phyloP scores from a whole-genome alignment of 805 yeast genomes.

The Metschnikowia kunwiensis region DNA sequence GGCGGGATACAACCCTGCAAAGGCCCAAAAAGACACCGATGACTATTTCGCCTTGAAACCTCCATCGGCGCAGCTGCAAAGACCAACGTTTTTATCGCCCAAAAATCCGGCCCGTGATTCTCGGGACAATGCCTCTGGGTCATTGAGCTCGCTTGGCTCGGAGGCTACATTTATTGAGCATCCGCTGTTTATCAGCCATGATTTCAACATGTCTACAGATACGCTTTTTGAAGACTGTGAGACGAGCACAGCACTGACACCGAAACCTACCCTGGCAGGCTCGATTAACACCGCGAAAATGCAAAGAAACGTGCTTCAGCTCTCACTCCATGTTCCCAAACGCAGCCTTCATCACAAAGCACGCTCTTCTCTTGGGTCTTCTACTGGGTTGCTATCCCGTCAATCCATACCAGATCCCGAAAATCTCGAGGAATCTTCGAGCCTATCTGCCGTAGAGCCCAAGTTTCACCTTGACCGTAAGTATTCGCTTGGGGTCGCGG shows the following conservation, averaged over 20 bases:
- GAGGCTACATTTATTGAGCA: slow-evolving; percentile 19
- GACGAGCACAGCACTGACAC: not conserved
- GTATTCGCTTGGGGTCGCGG: slow-evolving; percentile 11
- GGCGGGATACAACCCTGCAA: not conserved
- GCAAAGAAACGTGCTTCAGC: slow-evolving; percentile 17
- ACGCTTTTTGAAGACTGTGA: slow-evolving; percentile 29
- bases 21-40: slow-evolving; percentile 2
- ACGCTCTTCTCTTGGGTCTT: slow-evolving; percentile 4
- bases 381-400: slow-evolving; percentile 7
- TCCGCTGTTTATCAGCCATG: slow-evolving; percentile 14
- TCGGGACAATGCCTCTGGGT: slow-evolving; percentile 12
- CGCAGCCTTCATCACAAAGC: slow-evolving; percentile 4
- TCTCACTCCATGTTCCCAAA: slow-evolving; percentile 10
- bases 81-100: slow-evolving; percentile 6
- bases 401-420: slow-evolving; percentile 7
- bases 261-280: not conserved
- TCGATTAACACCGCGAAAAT: no score
- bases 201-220: slow-evolving; percentile 26
- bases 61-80: slow-evolving; percentile 8
- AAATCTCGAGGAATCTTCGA: slow-evolving; percentile 3
- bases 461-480: slow-evolving; percentile 15
- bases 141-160: slow-evolving; percentile 29
- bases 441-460: slow-evolving; percentile 23
- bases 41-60: slow-evolving; percentile 15
- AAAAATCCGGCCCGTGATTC: slow-evolving; percentile 1